Conservation (phyloP, 1,139 yeast species). For the Candida sp. region DNA sequence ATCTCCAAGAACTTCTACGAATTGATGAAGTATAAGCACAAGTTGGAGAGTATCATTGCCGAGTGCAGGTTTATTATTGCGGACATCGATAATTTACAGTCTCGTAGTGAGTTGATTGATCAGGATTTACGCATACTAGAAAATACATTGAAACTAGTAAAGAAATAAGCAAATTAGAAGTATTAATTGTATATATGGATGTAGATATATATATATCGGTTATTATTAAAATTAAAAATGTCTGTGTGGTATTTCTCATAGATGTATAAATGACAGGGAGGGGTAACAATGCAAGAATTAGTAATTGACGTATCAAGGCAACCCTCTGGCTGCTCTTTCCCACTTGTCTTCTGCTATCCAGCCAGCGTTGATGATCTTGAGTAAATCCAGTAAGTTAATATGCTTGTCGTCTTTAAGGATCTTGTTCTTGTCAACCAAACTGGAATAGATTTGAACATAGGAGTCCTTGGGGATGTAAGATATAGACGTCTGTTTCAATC, state of each 20-base stretch:
- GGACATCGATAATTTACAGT: conserved; percentile 42
- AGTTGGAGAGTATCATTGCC: conserved; percentile 21
- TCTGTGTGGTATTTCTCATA: too few species aligned
- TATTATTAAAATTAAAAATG: background rate
- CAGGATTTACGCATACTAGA: conserved; percentile 54
- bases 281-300: too few species aligned
- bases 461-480: conserved; percentile 49
- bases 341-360: conserved; percentile 71
- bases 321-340: conserved; percentile 59
- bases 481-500: conserved; percentile 30
- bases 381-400: conserved; percentile 62
- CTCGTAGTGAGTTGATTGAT: conserved; percentile 46
- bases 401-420: conserved; percentile 52
- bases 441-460: conserved; percentile 59
- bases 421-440: conserved; percentile 61
- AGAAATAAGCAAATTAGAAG: conserved; percentile 6
- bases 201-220: background rate
- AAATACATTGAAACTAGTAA: conserved; percentile 27
- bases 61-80: conserved; percentile 17
- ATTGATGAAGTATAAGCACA: conserved; percentile 24
- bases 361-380: conserved; percentile 66
- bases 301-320: conserved; percentile 23
- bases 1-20: conserved; percentile 28
- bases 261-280: too few species aligned
- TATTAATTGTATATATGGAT: background rate